phyloP scores from a whole-genome alignment of 1,284 basidiomycete species.

The Pholiota adiposa region DNA sequence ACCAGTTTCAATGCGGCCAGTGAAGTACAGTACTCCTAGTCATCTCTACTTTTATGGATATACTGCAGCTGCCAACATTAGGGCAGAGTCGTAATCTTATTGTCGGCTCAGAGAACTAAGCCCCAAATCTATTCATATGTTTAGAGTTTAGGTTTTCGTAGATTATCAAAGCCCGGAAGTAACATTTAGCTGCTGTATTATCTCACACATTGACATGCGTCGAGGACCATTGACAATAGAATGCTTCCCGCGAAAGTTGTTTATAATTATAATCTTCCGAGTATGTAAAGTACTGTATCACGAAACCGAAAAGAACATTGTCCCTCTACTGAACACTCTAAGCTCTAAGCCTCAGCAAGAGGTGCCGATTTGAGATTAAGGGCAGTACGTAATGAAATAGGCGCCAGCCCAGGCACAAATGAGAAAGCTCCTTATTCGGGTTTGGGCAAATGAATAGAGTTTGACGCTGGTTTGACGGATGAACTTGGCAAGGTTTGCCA shows the following conservation, averaged over 20 bases:
- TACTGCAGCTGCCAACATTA: no score
- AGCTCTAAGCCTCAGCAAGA: not conserved
- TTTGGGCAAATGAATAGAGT: not conserved
- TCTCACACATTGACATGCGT: not conserved
- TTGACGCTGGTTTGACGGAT: not conserved
- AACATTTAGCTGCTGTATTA: not conserved
- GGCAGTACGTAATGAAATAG: not conserved
- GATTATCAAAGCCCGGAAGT: not conserved
- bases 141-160: not conserved
- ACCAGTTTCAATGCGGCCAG: no score
- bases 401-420: constrained; percentile 1
- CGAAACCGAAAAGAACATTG: no score
- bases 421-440: not conserved
- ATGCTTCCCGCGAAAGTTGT: not conserved
- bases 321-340: no score
- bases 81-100: no score
- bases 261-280: not conserved
- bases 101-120: not conserved
- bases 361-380: not conserved
- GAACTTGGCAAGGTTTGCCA: no score
- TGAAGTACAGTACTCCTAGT: no score
- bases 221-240: not conserved
- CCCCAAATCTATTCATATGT: not conserved
- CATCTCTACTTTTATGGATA: no score
- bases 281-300: no score